These are phyloP conservation scores for Clonostachys solani DNA, from an alignment of 2,329 filamentous ascomycete species.

Conservation along the genomic window DNA sequence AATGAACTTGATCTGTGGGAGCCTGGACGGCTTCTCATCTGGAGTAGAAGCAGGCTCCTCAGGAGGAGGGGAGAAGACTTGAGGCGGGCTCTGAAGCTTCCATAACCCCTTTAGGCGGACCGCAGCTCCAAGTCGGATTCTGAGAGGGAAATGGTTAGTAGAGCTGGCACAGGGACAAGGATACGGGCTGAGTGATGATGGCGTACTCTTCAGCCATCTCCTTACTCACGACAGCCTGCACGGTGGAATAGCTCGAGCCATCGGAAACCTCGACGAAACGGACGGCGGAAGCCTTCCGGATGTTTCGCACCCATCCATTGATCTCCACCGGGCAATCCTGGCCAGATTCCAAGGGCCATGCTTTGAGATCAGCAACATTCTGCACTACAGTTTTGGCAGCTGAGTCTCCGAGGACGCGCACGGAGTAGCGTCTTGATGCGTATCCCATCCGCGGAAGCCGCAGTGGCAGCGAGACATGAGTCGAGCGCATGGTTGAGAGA, in stretches of 20 bases:
- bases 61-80: neutral
- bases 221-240: constrained; percentile 79
- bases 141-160: constrained; percentile 32
- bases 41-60: neutral
- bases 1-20: neutral
- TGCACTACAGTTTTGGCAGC: too few species aligned
- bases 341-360: constrained; percentile 36
- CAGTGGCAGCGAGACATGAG: too few species aligned
- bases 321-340: constrained; percentile 51
- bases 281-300: constrained; percentile 79
- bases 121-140: constrained; percentile 69
- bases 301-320: constrained; percentile 77
- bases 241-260: constrained; percentile 72
- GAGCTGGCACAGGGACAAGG: constrained; percentile 2
- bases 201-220: constrained; percentile 68
- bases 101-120: constrained; percentile 75
- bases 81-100: constrained; percentile 26
- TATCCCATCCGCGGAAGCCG: too few species aligned
- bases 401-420: too few species aligned
- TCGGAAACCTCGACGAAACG: constrained; percentile 85
- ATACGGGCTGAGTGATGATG: neutral
- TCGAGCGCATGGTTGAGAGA: too few species aligned
- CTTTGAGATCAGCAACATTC: constrained; percentile 44
- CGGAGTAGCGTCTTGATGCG: too few species aligned
- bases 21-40: neutral